Conservation (phyloP, 2,329 filamentous ascomycete genomes). For the Knufia petricola region DNA sequence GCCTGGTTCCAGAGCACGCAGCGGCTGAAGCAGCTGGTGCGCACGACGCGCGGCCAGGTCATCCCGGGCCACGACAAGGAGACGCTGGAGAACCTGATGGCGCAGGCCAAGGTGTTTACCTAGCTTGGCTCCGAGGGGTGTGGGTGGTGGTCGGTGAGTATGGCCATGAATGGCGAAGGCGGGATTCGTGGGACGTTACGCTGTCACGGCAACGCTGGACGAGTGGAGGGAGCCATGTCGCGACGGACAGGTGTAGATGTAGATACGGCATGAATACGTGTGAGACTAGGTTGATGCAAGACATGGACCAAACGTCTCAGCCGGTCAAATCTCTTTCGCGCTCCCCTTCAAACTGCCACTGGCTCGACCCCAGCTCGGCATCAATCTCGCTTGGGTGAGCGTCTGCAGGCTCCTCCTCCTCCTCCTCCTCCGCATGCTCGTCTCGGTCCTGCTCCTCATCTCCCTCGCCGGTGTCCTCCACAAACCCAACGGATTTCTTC, state of each 20-base stretch:
- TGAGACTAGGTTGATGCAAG: neutral
- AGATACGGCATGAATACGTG: too few species aligned
- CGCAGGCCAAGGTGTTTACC: conserved; percentile 10
- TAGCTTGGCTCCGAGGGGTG: too few species aligned
- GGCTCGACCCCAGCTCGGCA: conserved; percentile 8
- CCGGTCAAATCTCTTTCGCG: neutral
- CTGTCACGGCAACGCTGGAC: too few species aligned
- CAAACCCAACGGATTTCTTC: conserved; percentile 48
- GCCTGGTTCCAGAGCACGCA: conserved; percentile 21
- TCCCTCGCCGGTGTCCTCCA: conserved; percentile 9
- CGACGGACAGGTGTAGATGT: too few species aligned
- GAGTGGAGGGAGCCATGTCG: too few species aligned
- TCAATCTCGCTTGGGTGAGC: neutral
- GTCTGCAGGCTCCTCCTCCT: neutral
- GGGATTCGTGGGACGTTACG: too few species aligned
- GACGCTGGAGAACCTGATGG: conserved; percentile 15
- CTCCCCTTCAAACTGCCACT: conserved; percentile 8
- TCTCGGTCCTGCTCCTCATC: neutral
- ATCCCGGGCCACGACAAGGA: conserved; percentile 22
- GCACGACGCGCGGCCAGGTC: conserved; percentile 17
- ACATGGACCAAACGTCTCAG: neutral
- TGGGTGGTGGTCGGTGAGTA: too few species aligned
- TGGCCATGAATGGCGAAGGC: too few species aligned
- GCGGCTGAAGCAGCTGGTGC: conserved; percentile 20
- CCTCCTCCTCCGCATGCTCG: neutral